Evolutionary conservation across 257 asterid genomes (phyloP).

Genomic region (Nicotiana tomentosiformis): DNA sequence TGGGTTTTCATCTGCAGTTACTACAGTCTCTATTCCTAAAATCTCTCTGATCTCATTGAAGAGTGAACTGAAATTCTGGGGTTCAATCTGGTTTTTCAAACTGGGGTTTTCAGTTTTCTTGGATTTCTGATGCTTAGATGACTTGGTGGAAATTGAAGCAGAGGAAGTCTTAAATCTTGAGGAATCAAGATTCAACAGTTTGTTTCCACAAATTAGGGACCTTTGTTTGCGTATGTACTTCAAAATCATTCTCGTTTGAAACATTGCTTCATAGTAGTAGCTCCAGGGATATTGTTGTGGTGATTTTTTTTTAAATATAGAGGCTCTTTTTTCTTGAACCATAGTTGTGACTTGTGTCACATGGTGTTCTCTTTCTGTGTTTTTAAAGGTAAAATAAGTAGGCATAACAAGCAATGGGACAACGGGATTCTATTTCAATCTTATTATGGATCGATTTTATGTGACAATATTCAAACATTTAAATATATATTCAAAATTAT

Average conservation of each 20-base stretch:
- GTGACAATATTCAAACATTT: too few relatives aligned
- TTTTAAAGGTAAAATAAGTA: too few relatives aligned
- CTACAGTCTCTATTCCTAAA: conserved; percentile 38
- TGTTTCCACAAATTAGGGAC: conserved; percentile 16
- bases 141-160: conserved; percentile 21
- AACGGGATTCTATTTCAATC: too few relatives aligned
- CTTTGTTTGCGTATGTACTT: conserved; percentile 21
- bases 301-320: too few relatives aligned
- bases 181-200: conserved; percentile 7
- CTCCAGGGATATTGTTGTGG: neutral
- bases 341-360: too few relatives aligned
- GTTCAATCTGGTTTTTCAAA: conserved; percentile 18
- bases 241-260: conserved; percentile 12
- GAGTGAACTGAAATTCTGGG: conserved; percentile 35
- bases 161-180: conserved; percentile 22
- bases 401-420: too few relatives aligned
- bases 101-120: conserved; percentile 20
- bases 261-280: neutral
- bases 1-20: conserved; percentile 13
- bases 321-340: too few relatives aligned
- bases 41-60: conserved; percentile 67
- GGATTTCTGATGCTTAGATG: conserved; percentile 21
- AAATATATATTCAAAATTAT: too few relatives aligned
- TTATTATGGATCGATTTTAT: too few relatives aligned
- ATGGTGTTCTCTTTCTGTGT: too few relatives aligned